Evolutionary conservation across 768 basidiomycete genomes (phyloP), one percentile per base, ranked within the genome.

Genomic region (Russula brevipes): DNA sequence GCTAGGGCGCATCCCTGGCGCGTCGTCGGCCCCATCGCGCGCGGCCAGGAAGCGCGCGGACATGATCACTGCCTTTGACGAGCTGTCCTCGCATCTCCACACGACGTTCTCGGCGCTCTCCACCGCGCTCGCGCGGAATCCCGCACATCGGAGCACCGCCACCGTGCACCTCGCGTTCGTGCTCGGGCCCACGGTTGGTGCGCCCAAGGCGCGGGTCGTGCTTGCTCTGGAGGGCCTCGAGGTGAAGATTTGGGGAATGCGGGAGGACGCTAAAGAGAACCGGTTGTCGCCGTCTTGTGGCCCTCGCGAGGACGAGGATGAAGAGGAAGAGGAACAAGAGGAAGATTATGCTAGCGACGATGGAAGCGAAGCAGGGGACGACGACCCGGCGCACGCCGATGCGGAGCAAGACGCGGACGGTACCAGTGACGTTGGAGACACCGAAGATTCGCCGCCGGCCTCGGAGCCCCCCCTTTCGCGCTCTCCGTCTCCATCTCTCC

Each of bases 41-140:
- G 80, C 82, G 14, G 73, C 78, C 10, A 90, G 84, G 72, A 82
- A 83, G 66, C 81, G 85, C 12, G 75, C 75, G 5, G 88, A 90
- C 35, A 73, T 91, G 1, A 71, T 91, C 14, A 74, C 79, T 4
- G 82, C 88, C 8, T 85, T 84, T 57, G 90, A 91, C 69, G 86
- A 82, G 0, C 79, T 92, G 19, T 75, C 83, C 0, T 91, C 87
- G 1, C 90, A 92, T 73, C 75, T 91, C 12, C 77, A 81, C 57
- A 88, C 88, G 0, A 90, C 90, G 0, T 91, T 91, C 70, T 79
- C 83, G 9, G 82, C 87, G 0, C 77, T 92, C 5, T 87, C 89
- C 1, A 85, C 84, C 0, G 85, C 89, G 0, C 74, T 89, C 19
- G 85, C 87, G 1, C 69, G 52, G 8, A 70, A 66, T 42, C 59